Evolutionary conservation across 208 protist genomes (phyloP), one percentile per base, ranked within the genome.

Genomic region (Balamuthia mandrillaris): DNA sequence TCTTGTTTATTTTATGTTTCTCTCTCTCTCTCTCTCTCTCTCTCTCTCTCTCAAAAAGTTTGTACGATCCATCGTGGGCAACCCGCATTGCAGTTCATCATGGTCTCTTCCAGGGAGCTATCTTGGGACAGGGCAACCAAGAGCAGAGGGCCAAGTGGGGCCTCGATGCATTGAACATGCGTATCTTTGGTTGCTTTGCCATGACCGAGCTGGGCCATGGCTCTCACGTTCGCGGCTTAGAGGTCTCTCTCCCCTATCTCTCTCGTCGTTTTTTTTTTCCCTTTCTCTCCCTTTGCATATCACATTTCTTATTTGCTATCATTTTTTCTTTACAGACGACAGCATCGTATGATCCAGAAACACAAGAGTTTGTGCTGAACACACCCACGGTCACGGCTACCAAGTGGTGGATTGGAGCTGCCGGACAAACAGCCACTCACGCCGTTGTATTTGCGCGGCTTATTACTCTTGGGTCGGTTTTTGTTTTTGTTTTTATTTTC

Each of bases 191-290:
- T 18, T 86, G 58, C 33, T 92, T 82, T 49, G 61, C 84, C n/a
- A 56, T 83, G 89, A 93, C 86, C 35, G 87, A 91, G 16, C 65
- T 90, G 37, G 88, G 88, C 10, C 90, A 92, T 75, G 88, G 88
- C 21, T 77, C 61, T 21, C 88, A 91, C 61, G 86, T 89, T 3
- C 35, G n/a, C 58, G 29, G 86, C n/a, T n/a, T n/a, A n/a, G n/a
- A n/a, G n/a, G n/a, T n/a, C n/a, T n/a, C n/a, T n/a, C n/a, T n/a
- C n/a, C n/a, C n/a, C n/a, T n/a, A n/a, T n/a, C n/a, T n/a, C n/a
- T n/a, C n/a, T n/a, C 49, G 21, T 56, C 18, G 18, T 56, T 56
- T 56, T 56, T 56, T 56, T 56, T 56, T 56, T 56, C 18, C n/a
- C 21, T 56, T 56, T 56, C 49, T 56, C n/a, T 27, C 49, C 49